A percentile compares a stretch with the other conserved stretches of the same genome.
Evolutionary conservation across 768 basidiomycete genomes (phyloP).

Genomic region (Suillus subluteus): DNA sequence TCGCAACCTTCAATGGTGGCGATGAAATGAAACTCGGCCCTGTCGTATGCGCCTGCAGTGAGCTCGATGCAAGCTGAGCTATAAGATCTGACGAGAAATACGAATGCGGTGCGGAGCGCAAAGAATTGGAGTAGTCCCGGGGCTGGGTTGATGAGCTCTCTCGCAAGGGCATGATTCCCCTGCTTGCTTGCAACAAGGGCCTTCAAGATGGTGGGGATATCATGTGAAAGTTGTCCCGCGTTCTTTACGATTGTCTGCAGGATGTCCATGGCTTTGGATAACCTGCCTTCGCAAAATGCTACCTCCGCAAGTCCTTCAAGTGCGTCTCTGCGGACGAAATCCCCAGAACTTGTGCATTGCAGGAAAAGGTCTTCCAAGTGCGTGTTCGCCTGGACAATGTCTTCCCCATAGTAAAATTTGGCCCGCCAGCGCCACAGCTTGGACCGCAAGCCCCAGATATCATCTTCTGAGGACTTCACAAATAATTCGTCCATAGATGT

Average conservation of each 20-base stretch:
- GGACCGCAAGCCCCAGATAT: neutral
- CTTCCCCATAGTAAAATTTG: neutral
- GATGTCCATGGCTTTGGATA: neutral
- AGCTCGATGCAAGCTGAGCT: neutral
- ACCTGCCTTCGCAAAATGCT: neutral
- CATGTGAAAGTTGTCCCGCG: rapidly evolving
- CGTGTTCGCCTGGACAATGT: neutral
- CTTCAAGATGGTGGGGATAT: neutral
- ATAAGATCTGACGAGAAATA: neutral
- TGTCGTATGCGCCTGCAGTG: neutral
- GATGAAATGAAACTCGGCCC: neutral
- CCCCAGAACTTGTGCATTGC: neutral
- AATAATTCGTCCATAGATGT: neutral
- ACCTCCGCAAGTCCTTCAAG: neutral
- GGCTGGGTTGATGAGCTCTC: neutral
- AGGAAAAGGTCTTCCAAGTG: neutral
- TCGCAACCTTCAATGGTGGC: neutral
- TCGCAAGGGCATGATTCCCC: neutral
- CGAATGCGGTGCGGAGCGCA: neutral
- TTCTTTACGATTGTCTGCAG: neutral
- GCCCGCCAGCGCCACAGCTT: neutral
- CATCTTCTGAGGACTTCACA: neutral
- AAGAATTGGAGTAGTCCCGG: neutral
- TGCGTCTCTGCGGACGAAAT: neutral
- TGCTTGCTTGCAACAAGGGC: neutral